Evolutionary conservation across 2,329 filamentous ascomycete genomes (phyloP), one percentile per base, ranked within the genome.

Genomic region (Sclerotinia spermophila): DNA sequence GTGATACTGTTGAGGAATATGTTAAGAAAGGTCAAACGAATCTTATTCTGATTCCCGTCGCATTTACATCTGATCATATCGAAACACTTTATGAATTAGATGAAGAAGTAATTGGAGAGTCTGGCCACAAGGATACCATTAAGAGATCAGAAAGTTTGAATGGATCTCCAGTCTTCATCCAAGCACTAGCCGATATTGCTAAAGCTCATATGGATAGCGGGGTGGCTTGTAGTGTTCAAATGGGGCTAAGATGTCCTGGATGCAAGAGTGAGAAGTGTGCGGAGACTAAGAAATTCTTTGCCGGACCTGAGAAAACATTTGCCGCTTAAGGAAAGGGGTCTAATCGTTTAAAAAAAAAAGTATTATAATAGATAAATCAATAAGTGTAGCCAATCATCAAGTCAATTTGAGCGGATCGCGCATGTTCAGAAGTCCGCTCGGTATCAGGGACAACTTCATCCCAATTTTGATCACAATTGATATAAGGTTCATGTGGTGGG

Each of bases 61-160:
- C 96, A 8, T 99, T 99, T 80, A 99, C 96, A 0, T 97, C 93
- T n/a, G 96, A 99, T 78, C 96, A 99, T 79, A 99, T 99, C 75
- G 96, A 99, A 83, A 99, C 96, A 0, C 84, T 99, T 0, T 98
- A 91, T 80, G 96, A 99, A 81, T 84, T 99, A 67, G 96, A 99
- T 80, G 86, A 93, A 77, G 96, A 99, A 82, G 93, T 99, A 53
- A 98, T 99, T 78, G 92, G 93, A 71, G 94, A 97, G 81, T 93
- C 87, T 1, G 89, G 91, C 21, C 88, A 92, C 77, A 82, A 87
- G 0, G 93, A 94, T 44, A 91, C 89, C 0, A 89, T 99, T 73
- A 97, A 96, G 84, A 88, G 96, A 71, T 93, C 91, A 1, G 96
- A 98, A 80, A 96, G 92, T 78, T 82, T 99, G 77, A 99, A 99